Percentiles rank a stretch among this genome's conserved stretches.
phyloP scores from a whole-genome alignment of 2,329 filamentous ascomycete genomes.

The Curvularia spicifera region DNA sequence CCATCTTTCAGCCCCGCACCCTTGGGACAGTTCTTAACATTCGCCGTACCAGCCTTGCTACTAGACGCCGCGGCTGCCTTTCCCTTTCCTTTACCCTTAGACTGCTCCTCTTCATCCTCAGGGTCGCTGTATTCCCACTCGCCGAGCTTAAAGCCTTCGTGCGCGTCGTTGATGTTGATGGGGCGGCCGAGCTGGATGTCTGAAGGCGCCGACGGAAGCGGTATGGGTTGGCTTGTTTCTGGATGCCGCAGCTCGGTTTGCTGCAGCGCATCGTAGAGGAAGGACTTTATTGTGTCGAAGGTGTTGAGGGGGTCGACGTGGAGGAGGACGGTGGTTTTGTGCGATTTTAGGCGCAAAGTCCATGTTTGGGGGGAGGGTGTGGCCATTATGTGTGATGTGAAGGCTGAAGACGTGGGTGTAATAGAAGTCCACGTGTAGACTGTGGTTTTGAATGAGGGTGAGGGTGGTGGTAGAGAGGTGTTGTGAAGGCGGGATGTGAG shows the following conservation, averaged over 20 bases:
- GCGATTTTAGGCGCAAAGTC: constrained; percentile 57
- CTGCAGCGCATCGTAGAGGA: constrained; percentile 51
- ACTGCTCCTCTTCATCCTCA: constrained; percentile 36
- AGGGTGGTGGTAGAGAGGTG: neutral
- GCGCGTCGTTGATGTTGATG: constrained; percentile 50
- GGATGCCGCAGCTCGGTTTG: constrained; percentile 46
- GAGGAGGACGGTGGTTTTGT: constrained; percentile 55
- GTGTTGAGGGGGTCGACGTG: constrained; percentile 54
- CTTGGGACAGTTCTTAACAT: constrained; percentile 43
- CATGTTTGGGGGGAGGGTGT: constrained; percentile 39
- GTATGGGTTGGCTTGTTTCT: constrained; percentile 42
- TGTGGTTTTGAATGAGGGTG: neutral
- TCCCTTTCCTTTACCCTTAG: constrained; percentile 52
- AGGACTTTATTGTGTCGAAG: constrained; percentile 50
- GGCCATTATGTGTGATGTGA: constrained; percentile 23
- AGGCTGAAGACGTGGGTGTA: neutral
- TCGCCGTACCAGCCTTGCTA: constrained; percentile 6
- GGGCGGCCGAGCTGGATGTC: constrained; percentile 53
- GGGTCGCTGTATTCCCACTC: constrained; percentile 39
- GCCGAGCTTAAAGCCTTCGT: constrained; percentile 49
- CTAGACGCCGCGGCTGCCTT: constrained; percentile 35
- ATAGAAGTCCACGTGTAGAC: constrained; percentile 2
- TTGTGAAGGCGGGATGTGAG: neutral
- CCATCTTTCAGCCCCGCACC: constrained; percentile 46
- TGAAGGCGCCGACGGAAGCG: constrained; percentile 49